Base-by-base conservation (phyloP, 202 grass and related monocot species). In the Miscanthus sacchariflorus region DNA sequence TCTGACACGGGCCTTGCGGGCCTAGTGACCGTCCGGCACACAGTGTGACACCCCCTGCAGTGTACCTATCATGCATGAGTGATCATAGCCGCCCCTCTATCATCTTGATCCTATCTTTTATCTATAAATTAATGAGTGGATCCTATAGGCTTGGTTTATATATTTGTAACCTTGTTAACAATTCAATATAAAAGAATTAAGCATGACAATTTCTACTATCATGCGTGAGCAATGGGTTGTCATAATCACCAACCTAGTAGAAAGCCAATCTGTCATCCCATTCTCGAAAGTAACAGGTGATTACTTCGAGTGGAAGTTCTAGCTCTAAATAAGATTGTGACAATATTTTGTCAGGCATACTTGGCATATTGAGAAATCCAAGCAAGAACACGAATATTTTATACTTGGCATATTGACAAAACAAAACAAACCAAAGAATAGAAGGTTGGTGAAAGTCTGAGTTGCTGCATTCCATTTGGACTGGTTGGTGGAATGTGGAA, bases 401-500 rank as follows among this genome's bases (percentile, higher is more conserved):
- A 59, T 59, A 9, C 19, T 59, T n/a, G 18, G 17, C 52, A 58
- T 54, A 52, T 58, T 58, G 52, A 58, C 5, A 38, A 38, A 38
- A 38, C 36, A 38, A 38, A 38, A 19, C 5, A 58, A 58, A 58
- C 21, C 52, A 58, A 58, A 19, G 17, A 68, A 77, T 13, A 59
- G 24, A 77, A 39, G 66, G 49, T 27, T 44, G 64, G 48, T 71
- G 38, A 77, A 83, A 79, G 15, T 17, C 18, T 79, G 5, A 28
- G 87, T 64, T 83, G 19, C 21, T 83, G 39, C 66, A 21, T 73
- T 71, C 87, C 27, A 27, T 66, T 84, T 84, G 81, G 69, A 81
- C 17, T 69, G 12, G 2, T 58, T 58, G 18, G 18, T 30, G 68
- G n/a, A 80, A 54, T 79, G 75, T 84, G 56, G 56, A 74, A 39